Base-by-base conservation (phyloP, 192 early-diverging fungal genomes). In the Coemansia sp. region DNA sequence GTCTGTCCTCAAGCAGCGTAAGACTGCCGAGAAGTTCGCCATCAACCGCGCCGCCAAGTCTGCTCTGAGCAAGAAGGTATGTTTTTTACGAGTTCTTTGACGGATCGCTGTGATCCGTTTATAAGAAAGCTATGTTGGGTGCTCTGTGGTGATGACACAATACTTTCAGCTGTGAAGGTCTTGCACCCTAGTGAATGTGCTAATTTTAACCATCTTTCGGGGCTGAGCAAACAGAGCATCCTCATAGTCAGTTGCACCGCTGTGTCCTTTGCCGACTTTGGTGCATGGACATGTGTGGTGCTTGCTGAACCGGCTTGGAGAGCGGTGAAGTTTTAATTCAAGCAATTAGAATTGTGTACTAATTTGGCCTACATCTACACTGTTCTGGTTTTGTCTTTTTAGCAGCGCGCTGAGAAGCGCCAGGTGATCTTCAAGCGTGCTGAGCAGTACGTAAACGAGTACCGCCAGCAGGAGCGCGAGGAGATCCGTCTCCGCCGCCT, bases 341-440 rank as follows among this genome's bases (percentile, higher is more conserved):
- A 25, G 28, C 20, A 25, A 25, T 25, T 25, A 1, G 22, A 25
- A 25, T 1, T 25, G 22, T 25, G 22, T 0, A 25, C 22, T 25
- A 25, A 25, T 25, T 25, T 25, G 22, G 22, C 25, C 42, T 60
- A 12, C 18, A 32, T 56, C 48, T 68, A 61, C 58, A 28, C 14
- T 51, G 29, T 22, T 5, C 48, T 58, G 33, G 1, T 34, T 45
- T 45, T 45, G 14, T 12, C 62, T 61, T 20, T 29, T 40, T 75
- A 89, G 86, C 71, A 79, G 67, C 74, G 77, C 71, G 64, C 74
- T 48, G 70, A 84, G 70, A 93, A 93, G 87, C 92, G 96, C 79
- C 87, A 91, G 82, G 94, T 95, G 64, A 93, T 98, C 87, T 98
- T 98, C 93, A 96, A 96, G 89, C 94, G 96, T 75, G 97, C 97